Base-by-base conservation (phyloP, 345 rosid genomes). In the Dovyalis caffra region DNA sequence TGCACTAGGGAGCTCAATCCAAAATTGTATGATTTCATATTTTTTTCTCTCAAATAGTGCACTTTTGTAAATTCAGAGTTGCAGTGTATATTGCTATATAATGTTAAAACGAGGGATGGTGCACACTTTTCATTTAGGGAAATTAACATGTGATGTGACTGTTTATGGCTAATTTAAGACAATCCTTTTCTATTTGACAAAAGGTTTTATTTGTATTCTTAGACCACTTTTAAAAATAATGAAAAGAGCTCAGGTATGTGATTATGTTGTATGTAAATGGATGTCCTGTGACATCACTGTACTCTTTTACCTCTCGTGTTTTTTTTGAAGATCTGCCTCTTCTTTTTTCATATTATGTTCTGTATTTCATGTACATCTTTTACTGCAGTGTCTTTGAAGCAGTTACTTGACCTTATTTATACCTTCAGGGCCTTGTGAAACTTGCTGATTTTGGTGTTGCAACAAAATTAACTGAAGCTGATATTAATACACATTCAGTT, bases 371-470 rank as follows among this genome's bases (percentile, higher is more conserved):
- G 2, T 68, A 9, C 20, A 28, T 32, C 60, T 35, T 62, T 35
- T 47, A 10, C 26, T 23, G 5, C 61, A 15, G n/a, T 64, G 33
- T 12, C 26, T 23, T 16, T 75, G 66, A 75, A 71, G 31, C 45
- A 28, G 9, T 34, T 78, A 34, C 47, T 75, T 68, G 21, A 74
- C 80, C 40, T 34, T 49, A 26, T 75, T 75, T 77, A 6, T 40
- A 16, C 70, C 72, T 81, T 66, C 80, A 93, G 98, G 95, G 98
- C 73, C 98, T 96, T 61, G 97, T 96, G 68, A 96, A 96, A 86
- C 98, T 96, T 86, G 99, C 99, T 86, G 99, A 93, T 86, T 96
- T 96, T 88, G 99, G 99, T 79, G 99, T 96, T 77, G 99, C 99
- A 16, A 96, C 99, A 74, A 96, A 96, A 86, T 85, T 96, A 74